Evolutionary conservation across 768 basidiomycete genomes (phyloP).

Genomic region (Tulasnella sp.): DNA sequence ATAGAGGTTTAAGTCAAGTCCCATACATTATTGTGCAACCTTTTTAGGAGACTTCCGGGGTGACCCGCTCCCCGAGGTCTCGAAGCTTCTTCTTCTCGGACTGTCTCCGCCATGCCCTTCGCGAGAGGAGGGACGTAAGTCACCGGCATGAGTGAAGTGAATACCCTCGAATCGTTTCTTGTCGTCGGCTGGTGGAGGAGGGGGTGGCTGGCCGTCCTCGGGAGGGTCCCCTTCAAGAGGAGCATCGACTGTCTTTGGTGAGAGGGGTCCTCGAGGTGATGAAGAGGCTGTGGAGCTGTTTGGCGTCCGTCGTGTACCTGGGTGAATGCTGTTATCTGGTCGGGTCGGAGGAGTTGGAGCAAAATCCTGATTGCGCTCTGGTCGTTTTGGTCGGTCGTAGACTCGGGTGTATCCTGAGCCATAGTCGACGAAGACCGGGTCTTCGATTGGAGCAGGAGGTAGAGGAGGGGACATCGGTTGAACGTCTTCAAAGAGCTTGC

Average conservation of each 20-base stretch:
- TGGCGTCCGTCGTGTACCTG: not conserved
- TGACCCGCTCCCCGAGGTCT: not conserved
- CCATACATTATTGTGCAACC: not conserved
- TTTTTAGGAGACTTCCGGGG: not conserved
- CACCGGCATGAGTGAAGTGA: not conserved
- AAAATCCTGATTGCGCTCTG: slow-evolving; percentile 13
- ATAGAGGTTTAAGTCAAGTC: not conserved
- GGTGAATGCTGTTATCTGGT: not conserved
- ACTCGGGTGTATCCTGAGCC: slow-evolving; percentile 65
- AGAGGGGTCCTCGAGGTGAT: not conserved
- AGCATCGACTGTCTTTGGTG: not conserved
- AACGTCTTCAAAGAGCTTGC: slow-evolving; percentile 46
- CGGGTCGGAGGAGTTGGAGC: slow-evolving; percentile 1
- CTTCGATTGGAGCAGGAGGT: slow-evolving; percentile 59
- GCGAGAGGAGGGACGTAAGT: not conserved
- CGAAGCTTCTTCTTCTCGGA: not conserved
- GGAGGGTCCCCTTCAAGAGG: not conserved
- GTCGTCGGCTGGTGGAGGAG: not conserved
- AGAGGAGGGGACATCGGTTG: slow-evolving; percentile 32
- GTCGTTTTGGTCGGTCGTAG: slow-evolving; percentile 24
- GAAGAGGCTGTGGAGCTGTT: not conserved
- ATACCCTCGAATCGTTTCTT: not conserved
- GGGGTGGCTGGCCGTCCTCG: not conserved
- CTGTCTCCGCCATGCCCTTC: not conserved
- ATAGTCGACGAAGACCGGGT: slow-evolving; percentile 42